A percentile compares a stretch with the other conserved stretches of the same genome.
These are phyloP conservation scores for Tieghemostelium lacteum DNA, from an alignment of 78 protist species.

Conservation along the genomic window DNA sequence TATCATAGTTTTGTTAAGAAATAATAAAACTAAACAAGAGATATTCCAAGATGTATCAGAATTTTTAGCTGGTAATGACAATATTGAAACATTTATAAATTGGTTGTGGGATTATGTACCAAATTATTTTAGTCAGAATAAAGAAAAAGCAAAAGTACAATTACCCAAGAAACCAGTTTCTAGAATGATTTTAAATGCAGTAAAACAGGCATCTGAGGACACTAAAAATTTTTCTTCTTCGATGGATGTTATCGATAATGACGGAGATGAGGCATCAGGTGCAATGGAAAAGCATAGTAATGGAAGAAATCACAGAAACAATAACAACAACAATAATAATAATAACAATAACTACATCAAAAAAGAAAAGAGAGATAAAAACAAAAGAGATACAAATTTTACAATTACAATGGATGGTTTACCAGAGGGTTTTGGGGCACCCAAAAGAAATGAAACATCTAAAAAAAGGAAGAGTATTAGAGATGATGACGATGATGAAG, in stretches of 20 bases:
- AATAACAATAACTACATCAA: slow-evolving; percentile 4
- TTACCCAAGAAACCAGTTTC: slow-evolving; percentile 21
- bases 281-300: not conserved
- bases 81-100: slow-evolving; percentile 21
- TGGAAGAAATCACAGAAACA: not conserved
- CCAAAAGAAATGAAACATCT: not conserved
- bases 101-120: slow-evolving; percentile 66
- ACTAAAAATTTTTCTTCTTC: slow-evolving; percentile 23
- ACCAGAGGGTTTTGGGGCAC: not conserved
- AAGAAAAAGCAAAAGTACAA: not conserved
- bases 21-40: slow-evolving; percentile 54
- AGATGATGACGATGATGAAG: not conserved
- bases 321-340: not conserved
- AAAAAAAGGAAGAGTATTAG: slow-evolving; percentile 28
- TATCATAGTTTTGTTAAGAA: slow-evolving; percentile 69
- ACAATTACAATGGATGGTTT: slow-evolving; percentile 16
- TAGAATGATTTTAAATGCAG: slow-evolving; percentile 49
- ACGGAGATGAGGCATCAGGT: not conserved
- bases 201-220: slow-evolving; percentile 55
- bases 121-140: not conserved
- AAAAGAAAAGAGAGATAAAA: not conserved
- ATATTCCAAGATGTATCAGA: slow-evolving; percentile 37
- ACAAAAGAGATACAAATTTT: slow-evolving; percentile 7
- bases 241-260: not conserved
- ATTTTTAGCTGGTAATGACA: slow-evolving; percentile 27